Evolutionary conservation across 345 rosid genomes (phyloP), one percentile per base, ranked within the genome.

Genomic region (Arabis alpina): DNA sequence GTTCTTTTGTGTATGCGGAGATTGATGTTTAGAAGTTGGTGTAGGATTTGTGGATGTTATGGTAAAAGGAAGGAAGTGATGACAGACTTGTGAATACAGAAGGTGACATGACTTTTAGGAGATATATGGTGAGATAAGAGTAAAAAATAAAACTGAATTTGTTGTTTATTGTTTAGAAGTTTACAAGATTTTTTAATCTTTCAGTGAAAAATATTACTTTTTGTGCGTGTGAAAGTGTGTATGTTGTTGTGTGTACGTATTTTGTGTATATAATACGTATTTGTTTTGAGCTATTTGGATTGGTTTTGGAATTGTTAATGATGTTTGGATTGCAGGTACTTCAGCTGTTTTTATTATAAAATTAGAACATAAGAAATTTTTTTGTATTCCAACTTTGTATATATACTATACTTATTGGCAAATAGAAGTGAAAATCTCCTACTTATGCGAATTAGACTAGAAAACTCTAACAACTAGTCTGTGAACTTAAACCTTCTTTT

Each of bases 21-120:
- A 59, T 27, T 59, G 59, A 60, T 50, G 66, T 40, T 19, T 50
- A 70, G 60, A 70, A 54, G 51, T 41, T 57, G 66, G 28, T 74
- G 40, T 40, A 74, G 73, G 27, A 25, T 42, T 19, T 58, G 72
- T 58, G 72, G 37, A 66, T 58, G 77, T 73, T 59, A 52, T 11
- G 72, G 61, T 51, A n/a, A 66, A 66, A 54, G 14, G 37, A 44
- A 57, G 65, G 56, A 65, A 60, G 61, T 43, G 61, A 19, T 2
- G 58, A 36, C 40, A 74, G 73, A 66, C 55, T 59, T 75, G 78
- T 75, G 74, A 75, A 75, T 75, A 75, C 58, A 61, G 74, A 53
- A 68, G 78, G 74, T 61, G 74, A 75, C 69, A 42, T 75, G 78
- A 75, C 78, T 36, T 66, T 58, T 75, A 69, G 78, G 70, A 54